Conservation (phyloP, 2,329 filamentous ascomycete species). For the Apiospora kogelbergensis region DNA sequence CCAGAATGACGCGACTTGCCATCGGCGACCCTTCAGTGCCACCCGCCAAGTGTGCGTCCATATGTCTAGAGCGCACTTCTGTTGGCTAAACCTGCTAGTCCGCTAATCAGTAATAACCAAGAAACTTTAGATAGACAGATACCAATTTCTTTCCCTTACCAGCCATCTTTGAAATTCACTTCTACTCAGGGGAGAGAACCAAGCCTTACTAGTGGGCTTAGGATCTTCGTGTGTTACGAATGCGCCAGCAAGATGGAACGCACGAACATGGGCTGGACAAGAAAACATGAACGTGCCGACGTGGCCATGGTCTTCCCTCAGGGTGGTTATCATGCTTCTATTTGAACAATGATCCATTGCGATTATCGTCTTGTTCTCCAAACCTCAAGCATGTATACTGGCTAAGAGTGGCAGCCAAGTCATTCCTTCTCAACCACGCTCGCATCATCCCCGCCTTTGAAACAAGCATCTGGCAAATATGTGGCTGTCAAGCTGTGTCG, state of each 20-base stretch:
- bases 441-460: too few relatives aligned
- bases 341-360: not conserved
- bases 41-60: not conserved
- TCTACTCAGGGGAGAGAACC: not conserved
- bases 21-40: not conserved
- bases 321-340: not conserved
- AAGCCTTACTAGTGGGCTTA: not conserved
- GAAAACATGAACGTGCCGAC: not conserved
- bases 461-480: not conserved
- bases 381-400: not conserved
- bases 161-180: not conserved
- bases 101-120: not conserved
- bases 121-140: not conserved
- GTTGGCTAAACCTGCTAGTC: not conserved
- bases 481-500: conserved; percentile 20
- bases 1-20: not conserved
- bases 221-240: not conserved
- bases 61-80: not conserved
- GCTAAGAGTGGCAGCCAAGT: not conserved
- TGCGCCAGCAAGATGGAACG: not conserved
- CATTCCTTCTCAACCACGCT: not conserved
- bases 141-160: not conserved
- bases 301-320: not conserved
- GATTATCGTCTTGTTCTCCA: not conserved
- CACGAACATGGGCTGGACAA: not conserved